Conservation (phyloP, 345 rosid species). For the Eucalyptus marginata region DNA sequence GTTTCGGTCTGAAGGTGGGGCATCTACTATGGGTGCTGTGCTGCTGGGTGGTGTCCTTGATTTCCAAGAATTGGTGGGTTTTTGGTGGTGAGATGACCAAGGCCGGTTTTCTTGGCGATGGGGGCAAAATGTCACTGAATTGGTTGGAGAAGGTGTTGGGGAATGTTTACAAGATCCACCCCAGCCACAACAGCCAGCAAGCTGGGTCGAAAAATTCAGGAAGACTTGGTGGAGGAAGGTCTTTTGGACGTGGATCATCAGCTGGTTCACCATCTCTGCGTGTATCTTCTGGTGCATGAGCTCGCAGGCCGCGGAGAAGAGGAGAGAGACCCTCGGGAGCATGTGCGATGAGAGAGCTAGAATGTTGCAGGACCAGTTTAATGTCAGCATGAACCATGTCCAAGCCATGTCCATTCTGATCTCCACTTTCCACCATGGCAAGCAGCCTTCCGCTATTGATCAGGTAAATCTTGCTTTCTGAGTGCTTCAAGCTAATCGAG, state of each 20-base stretch:
- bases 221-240: slow-evolving; percentile 58
- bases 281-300: slow-evolving; percentile 52
- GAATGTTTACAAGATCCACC: slow-evolving; percentile 39
- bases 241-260: slow-evolving; percentile 47
- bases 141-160: slow-evolving; percentile 47
- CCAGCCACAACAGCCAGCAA: slow-evolving; percentile 27
- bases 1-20: slow-evolving; percentile 79
- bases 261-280: slow-evolving; percentile 31
- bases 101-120: slow-evolving; percentile 35
- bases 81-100: slow-evolving; percentile 41
- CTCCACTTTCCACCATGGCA: slow-evolving; percentile 90
- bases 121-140: slow-evolving; percentile 45
- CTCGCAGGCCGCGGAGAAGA: slow-evolving; percentile 66
- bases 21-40: slow-evolving; percentile 76
- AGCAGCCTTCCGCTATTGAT: slow-evolving; percentile 84
- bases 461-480: slow-evolving; percentile 39
- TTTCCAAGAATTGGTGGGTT: slow-evolving; percentile 52
- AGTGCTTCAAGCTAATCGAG: neutral
- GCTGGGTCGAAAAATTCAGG: slow-evolving; percentile 44
- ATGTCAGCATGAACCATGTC: slow-evolving; percentile 96
- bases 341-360: slow-evolving; percentile 99
- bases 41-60: slow-evolving; percentile 55
- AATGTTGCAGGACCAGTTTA: slow-evolving; percentile 97
- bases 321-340: slow-evolving; percentile 66
- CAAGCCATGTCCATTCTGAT: slow-evolving; percentile 96